Evolutionary conservation across 371 early-diverging fungal genomes (phyloP).

Genomic region (Zopfochytrium polystomum): DNA sequence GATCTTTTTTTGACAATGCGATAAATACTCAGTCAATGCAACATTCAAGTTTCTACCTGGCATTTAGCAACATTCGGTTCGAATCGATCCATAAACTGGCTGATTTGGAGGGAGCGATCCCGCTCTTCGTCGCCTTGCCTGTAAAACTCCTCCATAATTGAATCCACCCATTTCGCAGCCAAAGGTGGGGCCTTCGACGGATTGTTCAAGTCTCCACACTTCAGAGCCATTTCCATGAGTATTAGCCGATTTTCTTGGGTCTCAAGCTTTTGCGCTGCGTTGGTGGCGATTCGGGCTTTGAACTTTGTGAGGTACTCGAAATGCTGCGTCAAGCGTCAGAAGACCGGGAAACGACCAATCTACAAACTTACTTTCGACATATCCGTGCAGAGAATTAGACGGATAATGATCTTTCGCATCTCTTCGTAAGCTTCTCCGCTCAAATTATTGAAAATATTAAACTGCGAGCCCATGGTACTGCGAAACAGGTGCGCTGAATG

Average conservation of each 20-base stretch:
- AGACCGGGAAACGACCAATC: neutral
- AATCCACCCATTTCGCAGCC: slow-evolving; percentile 44
- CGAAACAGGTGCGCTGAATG: slow-evolving; percentile 40
- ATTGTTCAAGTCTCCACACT: slow-evolving; percentile 57
- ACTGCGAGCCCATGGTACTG: slow-evolving; percentile 23
- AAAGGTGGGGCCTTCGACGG: slow-evolving; percentile 46
- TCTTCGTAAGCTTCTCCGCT: slow-evolving; percentile 41
- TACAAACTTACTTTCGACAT: slow-evolving; percentile 52
- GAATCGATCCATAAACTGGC: slow-evolving; percentile 46
- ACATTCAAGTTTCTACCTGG: slow-evolving; percentile 13
- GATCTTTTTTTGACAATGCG: slow-evolving; percentile 12
- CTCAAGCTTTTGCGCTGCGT: slow-evolving; percentile 18
- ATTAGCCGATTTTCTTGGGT: slow-evolving; percentile 37
- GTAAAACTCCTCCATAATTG: slow-evolving; percentile 51
- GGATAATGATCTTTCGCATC: slow-evolving; percentile 42
- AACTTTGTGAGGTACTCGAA: slow-evolving; percentile 58
- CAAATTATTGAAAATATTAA: slow-evolving; percentile 43
- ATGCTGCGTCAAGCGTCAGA: slow-evolving; percentile 33
- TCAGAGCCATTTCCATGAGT: slow-evolving; percentile 51
- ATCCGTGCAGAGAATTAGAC: slow-evolving; percentile 54
- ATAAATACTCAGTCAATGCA: neutral
- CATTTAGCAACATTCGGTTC: slow-evolving; percentile 43
- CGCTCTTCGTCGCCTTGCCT: slow-evolving; percentile 35
- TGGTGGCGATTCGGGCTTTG: slow-evolving; percentile 41
- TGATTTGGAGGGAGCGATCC: slow-evolving; percentile 30